These are phyloP conservation scores for Candida pseudocylindracea DNA, from an alignment of 1,139 yeast species.

Conservation along the genomic window DNA sequence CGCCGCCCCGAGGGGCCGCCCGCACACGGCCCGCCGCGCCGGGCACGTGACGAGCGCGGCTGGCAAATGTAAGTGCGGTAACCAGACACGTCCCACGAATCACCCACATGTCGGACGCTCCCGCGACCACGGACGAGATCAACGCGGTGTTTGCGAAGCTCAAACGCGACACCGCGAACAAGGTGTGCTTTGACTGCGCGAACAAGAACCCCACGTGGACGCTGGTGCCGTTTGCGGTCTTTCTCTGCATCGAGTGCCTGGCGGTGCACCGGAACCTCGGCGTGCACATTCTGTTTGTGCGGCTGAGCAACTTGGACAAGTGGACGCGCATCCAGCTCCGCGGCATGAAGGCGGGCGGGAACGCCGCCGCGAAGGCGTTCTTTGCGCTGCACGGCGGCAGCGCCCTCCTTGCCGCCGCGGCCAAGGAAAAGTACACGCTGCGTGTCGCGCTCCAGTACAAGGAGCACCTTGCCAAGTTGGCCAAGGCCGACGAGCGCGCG, in stretches of 20 bases:
- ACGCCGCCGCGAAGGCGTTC: conserved; percentile 64
- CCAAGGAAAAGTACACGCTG: conserved; percentile 62
- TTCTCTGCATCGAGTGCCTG: conserved; percentile 24
- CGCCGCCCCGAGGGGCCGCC: no score
- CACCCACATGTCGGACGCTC: conserved; percentile 19
- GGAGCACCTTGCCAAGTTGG: conserved; percentile 51
- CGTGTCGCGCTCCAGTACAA: conserved; percentile 60
- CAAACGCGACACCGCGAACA: conserved; percentile 49
- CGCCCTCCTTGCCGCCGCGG: conserved; percentile 30
- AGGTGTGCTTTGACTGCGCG: conserved; percentile 50
- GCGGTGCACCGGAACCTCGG: conserved; percentile 27
- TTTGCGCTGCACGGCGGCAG: conserved; percentile 73
- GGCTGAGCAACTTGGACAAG: conserved; percentile 71
- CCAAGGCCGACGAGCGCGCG: conserved; percentile 38
- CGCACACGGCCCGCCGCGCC: no score
- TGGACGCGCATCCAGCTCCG: conserved; percentile 84
- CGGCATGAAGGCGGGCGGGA: conserved; percentile 85
- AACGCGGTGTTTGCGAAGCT: conserved; percentile 32
- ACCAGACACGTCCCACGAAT: neutral
- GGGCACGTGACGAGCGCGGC: no score
- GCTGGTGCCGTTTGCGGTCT: conserved; percentile 24
- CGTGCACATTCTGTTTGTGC: conserved; percentile 37
- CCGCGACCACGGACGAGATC: conserved; percentile 44
- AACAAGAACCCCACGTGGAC: conserved; percentile 31
- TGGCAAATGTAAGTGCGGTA: no score